Evolutionary conservation across 371 early-diverging fungal species (phyloP).

Genomic region (Funneliformis caledonium): DNA sequence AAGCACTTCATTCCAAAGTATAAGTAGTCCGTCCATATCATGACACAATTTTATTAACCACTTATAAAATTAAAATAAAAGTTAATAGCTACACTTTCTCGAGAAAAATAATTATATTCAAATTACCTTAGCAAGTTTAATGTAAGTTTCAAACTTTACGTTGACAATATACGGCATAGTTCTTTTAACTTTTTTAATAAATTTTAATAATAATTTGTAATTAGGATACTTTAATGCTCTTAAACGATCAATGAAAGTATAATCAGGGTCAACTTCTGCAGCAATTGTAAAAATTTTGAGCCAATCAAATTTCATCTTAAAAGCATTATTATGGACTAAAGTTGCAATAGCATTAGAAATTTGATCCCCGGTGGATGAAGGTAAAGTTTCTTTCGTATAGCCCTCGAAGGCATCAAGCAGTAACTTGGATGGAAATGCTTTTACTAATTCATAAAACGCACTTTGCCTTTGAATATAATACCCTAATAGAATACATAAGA

Average conservation of each 20-base stretch:
- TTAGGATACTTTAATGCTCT: too few relatives aligned
- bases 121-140: too few relatives aligned
- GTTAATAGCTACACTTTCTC: too few relatives aligned
- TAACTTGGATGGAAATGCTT: background rate
- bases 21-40: background rate
- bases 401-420: background rate
- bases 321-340: conserved; percentile 18
- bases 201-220: too few relatives aligned
- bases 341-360: background rate
- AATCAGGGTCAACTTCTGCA: background rate
- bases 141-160: too few relatives aligned
- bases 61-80: background rate
- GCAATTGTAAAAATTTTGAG: conserved; percentile 5
- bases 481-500: background rate
- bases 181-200: too few relatives aligned
- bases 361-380: background rate
- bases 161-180: too few relatives aligned
- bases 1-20: background rate
- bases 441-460: too few relatives aligned
- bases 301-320: background rate
- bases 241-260: background rate
- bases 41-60: background rate
- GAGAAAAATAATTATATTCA: too few relatives aligned
- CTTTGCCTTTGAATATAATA: background rate
- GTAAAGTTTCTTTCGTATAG: background rate